A percentile compares a stretch with the other conserved stretches of the same genome.
Conservation (phyloP, 495 filamentous ascomycete species). For the Lindgomyces ingoldianus region DNA sequence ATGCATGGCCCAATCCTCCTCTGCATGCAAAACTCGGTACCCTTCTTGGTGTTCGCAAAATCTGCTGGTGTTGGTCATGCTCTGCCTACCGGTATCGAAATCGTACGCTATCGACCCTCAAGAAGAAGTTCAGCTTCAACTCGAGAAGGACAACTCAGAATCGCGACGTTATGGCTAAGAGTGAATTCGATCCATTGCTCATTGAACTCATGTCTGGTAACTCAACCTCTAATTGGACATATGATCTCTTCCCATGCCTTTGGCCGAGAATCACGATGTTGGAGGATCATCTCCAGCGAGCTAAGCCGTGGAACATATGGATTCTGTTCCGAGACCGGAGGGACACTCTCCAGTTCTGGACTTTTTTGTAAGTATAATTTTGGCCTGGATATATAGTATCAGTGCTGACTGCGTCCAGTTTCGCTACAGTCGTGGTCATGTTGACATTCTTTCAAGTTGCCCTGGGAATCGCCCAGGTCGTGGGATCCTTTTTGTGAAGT, state of each 20-base stretch:
- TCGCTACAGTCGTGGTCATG: conserved; percentile 20
- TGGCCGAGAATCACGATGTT: conserved; percentile 21
- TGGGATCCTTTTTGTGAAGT: conserved; percentile 21
- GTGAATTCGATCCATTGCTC: conserved; percentile 18
- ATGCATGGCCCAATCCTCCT: conserved; percentile 14
- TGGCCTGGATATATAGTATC: neutral
- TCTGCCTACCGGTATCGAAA: conserved; percentile 19
- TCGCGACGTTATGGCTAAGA: neutral
- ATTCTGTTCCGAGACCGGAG: conserved; percentile 28
- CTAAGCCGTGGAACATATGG: conserved; percentile 30
- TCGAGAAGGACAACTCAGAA: conserved; percentile 1
- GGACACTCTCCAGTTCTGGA: conserved; percentile 29
- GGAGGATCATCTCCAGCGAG: conserved; percentile 20
- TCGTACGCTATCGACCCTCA: neutral
- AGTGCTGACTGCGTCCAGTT: conserved; percentile 9
- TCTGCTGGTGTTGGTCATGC: conserved; percentile 25
- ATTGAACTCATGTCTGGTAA: conserved; percentile 10
- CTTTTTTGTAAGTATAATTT: conserved; percentile 20
- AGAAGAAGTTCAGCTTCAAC: neutral
- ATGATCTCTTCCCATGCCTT: conserved; percentile 23
- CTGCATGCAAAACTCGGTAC: conserved; percentile 14
- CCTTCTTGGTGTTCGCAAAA: conserved; percentile 1
- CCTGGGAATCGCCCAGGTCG: conserved; percentile 12
- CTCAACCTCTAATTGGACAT: conserved; percentile 17
- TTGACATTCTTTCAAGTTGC: conserved; percentile 22